phyloP scores from a whole-genome alignment of 495 filamentous ascomycete genomes.

The Immersiella caudata region DNA sequence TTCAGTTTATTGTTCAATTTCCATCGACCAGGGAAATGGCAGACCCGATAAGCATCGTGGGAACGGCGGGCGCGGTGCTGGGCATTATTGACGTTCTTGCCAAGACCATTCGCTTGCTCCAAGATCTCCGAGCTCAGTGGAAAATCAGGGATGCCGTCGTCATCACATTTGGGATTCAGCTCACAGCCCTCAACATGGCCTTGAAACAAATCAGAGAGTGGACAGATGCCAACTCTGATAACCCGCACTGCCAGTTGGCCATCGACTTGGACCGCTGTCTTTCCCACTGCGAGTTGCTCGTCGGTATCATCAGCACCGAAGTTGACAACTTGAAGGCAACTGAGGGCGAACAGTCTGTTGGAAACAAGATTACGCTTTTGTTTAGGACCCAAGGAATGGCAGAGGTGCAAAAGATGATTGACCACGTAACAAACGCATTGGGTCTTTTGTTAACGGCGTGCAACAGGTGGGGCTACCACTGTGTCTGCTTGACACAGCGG shows the following conservation, averaged over 20 bases:
- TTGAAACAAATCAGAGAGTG: slow-evolving; percentile 33
- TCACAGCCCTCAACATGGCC: slow-evolving; percentile 29
- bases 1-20: too few species aligned
- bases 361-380: slow-evolving; percentile 24
- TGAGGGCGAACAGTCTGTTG: slow-evolving; percentile 7
- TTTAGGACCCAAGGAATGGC: slow-evolving; percentile 25
- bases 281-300: slow-evolving; percentile 24
- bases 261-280: slow-evolving; percentile 33
- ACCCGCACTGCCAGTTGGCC: slow-evolving; percentile 31
- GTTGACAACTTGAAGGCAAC: slow-evolving; percentile 18
- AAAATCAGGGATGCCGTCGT: slow-evolving; percentile 25
- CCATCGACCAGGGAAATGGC: slow-evolving; percentile 24
- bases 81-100: slow-evolving; percentile 25
- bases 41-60: slow-evolving; percentile 30
- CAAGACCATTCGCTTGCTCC: slow-evolving; percentile 23
- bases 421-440: slow-evolving; percentile 27
- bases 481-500: not conserved
- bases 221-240: slow-evolving; percentile 19
- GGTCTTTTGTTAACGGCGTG: slow-evolving; percentile 33
- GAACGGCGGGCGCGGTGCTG: slow-evolving; percentile 24
- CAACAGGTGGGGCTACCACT: slow-evolving; percentile 19
- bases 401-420: slow-evolving; percentile 30
- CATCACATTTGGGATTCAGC: slow-evolving; percentile 28
- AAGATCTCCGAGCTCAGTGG: slow-evolving; percentile 29
- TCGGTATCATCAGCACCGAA: slow-evolving; percentile 26